These are phyloP conservation scores for Colletotrichum zoysiae DNA, from an alignment of 2,329 filamentous ascomycete species.

Conservation along the genomic window DNA sequence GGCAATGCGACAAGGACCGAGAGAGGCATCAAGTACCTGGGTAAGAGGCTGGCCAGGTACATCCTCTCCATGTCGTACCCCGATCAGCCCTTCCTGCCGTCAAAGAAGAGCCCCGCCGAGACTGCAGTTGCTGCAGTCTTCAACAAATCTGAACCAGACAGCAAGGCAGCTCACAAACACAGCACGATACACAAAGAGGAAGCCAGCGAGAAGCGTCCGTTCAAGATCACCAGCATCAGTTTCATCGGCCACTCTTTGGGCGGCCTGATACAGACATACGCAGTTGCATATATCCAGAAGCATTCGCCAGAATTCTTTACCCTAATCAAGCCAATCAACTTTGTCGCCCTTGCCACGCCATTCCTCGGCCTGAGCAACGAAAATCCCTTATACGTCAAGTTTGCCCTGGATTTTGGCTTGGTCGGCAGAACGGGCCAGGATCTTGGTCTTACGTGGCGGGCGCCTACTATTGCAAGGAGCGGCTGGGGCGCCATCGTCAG, in stretches of 20 bases:
- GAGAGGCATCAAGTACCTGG: conserved; percentile 95
- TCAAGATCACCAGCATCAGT: conserved; percentile 93
- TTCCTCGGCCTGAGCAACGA: conserved; percentile 95
- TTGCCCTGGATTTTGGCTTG: conserved; percentile 94
- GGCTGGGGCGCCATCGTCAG: conserved; percentile 91
- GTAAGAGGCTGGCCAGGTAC: conserved; percentile 93
- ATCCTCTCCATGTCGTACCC: conserved; percentile 92
- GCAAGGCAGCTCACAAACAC: conserved; percentile 67
- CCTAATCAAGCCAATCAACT: conserved; percentile 87
- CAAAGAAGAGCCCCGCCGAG: conserved; percentile 63
- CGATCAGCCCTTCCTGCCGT: conserved; percentile 87
- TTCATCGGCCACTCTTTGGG: conserved; percentile 94
- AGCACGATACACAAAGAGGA: conserved; percentile 68
- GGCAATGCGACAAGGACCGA: conserved; percentile 94
- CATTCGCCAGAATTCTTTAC: conserved; percentile 94
- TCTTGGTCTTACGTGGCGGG: conserved; percentile 92
- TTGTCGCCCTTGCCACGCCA: conserved; percentile 87
- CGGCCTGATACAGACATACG: conserved; percentile 91
- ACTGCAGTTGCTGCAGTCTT: conserved; percentile 45
- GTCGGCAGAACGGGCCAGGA: conserved; percentile 98
- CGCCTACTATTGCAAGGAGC: conserved; percentile 85
- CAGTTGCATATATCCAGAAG: conserved; percentile 95
- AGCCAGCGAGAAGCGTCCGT: conserved; percentile 65
- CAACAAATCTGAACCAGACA: conserved; percentile 58
- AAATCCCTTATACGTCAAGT: conserved; percentile 96